Evolutionary conservation across 805 yeast genomes (phyloP).

Genomic region (Starmerella khaoyaiensis): DNA sequence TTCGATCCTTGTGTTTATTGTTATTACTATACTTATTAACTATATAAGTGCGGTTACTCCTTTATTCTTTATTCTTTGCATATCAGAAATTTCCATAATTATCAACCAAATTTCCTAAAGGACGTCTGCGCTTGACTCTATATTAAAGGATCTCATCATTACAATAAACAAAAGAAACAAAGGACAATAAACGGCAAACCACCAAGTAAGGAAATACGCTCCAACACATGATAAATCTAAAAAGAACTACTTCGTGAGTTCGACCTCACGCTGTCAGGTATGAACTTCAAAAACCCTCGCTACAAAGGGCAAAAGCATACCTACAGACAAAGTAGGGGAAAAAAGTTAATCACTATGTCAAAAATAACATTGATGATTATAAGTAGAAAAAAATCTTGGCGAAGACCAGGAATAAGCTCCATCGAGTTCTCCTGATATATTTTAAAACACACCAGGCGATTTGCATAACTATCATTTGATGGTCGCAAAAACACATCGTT

Average conservation of each 20-base stretch:
- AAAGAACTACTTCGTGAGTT: conserved; percentile 22
- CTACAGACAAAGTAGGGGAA: conserved; percentile 4
- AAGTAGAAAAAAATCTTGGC: conserved; percentile 10
- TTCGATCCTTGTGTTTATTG: too few species aligned
- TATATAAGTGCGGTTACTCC: too few species aligned
- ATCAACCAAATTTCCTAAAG: conserved; percentile 15
- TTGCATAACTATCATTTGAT: conserved; percentile 25
- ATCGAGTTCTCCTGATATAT: conserved; percentile 22
- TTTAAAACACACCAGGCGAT: conserved; percentile 8
- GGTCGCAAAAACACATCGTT: conserved; percentile 17
- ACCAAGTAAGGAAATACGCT: too few species aligned
- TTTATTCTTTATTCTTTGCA: neutral
- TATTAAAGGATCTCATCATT: conserved; percentile 24
- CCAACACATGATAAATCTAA: neutral
- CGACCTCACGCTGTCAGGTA: conserved; percentile 22
- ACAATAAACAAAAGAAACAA: conserved; percentile 4
- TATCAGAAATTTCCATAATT: conserved; percentile 18
- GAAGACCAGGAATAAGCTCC: conserved; percentile 25
- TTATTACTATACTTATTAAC: neutral
- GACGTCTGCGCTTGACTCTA: conserved; percentile 28
- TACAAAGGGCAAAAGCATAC: too few species aligned
- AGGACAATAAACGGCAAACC: too few species aligned
- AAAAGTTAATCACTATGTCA: conserved; percentile 1
- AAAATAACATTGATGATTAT: conserved; percentile 1
- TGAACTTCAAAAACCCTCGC: too few species aligned